Evolutionary conservation across 305 asterid species (phyloP).

Genomic region (Fraxinus baroniana): DNA sequence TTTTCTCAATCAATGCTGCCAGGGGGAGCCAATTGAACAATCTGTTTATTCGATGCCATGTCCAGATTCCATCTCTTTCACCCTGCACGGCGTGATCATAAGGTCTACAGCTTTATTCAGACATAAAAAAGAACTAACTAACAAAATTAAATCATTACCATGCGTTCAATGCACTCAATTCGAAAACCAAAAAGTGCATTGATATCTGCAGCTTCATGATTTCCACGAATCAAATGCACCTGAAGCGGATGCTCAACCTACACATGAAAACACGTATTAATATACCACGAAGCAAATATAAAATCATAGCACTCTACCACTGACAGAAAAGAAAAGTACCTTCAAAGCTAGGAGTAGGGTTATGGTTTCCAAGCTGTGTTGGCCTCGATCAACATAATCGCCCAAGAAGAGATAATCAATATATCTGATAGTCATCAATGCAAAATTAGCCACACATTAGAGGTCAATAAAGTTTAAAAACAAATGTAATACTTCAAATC

Average conservation of each 20-base stretch:
- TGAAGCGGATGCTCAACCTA: conserved; percentile 85
- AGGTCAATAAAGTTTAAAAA: conserved; percentile 23
- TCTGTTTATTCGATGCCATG: conserved; percentile 96
- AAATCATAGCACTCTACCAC: conserved; percentile 5
- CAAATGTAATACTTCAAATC: background rate
- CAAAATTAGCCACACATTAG: conserved; percentile 32
- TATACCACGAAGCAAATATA: conserved; percentile 11
- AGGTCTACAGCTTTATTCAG: conserved; percentile 19
- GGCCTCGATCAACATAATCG: conserved; percentile 99
- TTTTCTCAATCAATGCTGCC: conserved; percentile 95
- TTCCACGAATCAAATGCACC: conserved; percentile 95
- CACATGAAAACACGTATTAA: conserved; percentile 16
- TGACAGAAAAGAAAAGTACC: conserved; percentile 44
- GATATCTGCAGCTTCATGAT: conserved; percentile 99
- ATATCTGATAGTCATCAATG: conserved; percentile 57
- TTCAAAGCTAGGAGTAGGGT: conserved; percentile 93
- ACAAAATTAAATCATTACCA: conserved; percentile 34
- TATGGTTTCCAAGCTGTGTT: conserved; percentile 95
- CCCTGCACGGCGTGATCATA: conserved; percentile 59
- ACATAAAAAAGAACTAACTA: background rate
- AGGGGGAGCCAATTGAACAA: conserved; percentile 99
- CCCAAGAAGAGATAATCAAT: conserved; percentile 98
- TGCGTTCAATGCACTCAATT: conserved; percentile 71
- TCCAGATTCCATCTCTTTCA: conserved; percentile 99
- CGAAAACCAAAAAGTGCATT: conserved; percentile 97